Evolutionary conservation across 1,139 yeast genomes (phyloP).

Genomic region (Oligophagozyma castellii): DNA sequence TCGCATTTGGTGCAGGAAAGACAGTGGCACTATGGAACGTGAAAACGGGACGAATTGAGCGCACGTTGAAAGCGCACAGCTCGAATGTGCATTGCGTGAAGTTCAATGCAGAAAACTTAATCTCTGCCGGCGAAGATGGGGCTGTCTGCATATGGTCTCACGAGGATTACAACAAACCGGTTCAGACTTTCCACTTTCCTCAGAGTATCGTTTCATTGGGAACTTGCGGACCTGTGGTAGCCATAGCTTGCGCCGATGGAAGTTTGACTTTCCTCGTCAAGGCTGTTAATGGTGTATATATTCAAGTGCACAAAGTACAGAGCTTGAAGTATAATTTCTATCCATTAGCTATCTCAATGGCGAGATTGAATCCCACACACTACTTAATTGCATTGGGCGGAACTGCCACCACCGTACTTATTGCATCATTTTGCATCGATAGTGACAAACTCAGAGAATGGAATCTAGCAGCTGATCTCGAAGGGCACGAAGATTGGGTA

Average conservation of each 20-base stretch:
- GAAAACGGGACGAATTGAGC: constrained; percentile 33
- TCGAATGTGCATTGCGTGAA: constrained; percentile 46
- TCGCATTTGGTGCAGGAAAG: constrained; percentile 69
- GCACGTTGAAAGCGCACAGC: constrained; percentile 46
- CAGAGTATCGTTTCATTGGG: constrained; percentile 38
- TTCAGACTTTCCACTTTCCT: constrained; percentile 28
- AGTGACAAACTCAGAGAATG: constrained; percentile 16
- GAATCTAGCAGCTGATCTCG: constrained; percentile 37
- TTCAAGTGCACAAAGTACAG: constrained; percentile 26
- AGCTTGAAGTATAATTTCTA: constrained; percentile 37
- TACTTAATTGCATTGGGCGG: constrained; percentile 74
- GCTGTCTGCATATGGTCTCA: constrained; percentile 47
- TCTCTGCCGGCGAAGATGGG: constrained; percentile 57
- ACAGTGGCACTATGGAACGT: constrained; percentile 72
- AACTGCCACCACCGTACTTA: constrained; percentile 44
- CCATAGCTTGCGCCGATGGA: constrained; percentile 61
- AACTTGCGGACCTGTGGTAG: constrained; percentile 28
- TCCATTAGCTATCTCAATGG: constrained; percentile 51
- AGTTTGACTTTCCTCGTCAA: constrained; percentile 36
- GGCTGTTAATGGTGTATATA: constrained; percentile 14
- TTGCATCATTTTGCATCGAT: constrained; percentile 35
- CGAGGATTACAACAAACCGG: too few species aligned
- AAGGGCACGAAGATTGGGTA: constrained; percentile 94
- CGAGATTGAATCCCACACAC: constrained; percentile 26
- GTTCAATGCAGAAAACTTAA: constrained; percentile 35